phyloP scores from a whole-genome alignment of 148 eudicot species.

The Spergularia bocconei region DNA sequence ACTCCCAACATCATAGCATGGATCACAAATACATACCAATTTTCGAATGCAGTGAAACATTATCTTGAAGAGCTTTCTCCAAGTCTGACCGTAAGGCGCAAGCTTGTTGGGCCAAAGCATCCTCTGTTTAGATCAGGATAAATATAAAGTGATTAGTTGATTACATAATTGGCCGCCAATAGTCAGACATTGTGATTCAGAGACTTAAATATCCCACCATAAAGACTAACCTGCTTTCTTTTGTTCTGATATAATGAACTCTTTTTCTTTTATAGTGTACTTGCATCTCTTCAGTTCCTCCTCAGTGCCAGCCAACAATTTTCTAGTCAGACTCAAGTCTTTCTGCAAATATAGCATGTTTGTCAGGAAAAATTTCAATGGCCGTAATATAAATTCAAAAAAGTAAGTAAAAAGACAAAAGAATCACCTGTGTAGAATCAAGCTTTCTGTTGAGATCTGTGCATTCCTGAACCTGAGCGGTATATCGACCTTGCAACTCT shows the following conservation, averaged over 20 bases:
- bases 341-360: conserved; percentile 25
- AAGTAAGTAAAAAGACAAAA: background rate
- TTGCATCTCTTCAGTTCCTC: conserved; percentile 41
- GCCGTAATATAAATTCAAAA: background rate
- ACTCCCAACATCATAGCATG: background rate
- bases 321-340: conserved; percentile 35
- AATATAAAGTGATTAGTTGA: background rate
- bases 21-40: conserved; percentile 43
- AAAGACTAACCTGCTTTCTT: conserved; percentile 37
- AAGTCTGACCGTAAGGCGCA: conserved; percentile 65
- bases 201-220: background rate
- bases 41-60: conserved; percentile 55
- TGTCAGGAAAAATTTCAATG: background rate
- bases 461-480: conserved; percentile 50
- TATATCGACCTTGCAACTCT: conserved; percentile 56
- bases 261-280: conserved; percentile 39
- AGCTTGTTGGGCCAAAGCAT: conserved; percentile 79
- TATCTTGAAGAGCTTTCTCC: conserved; percentile 79
- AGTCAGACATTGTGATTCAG: background rate
- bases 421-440: conserved; percentile 40
- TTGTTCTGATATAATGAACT: conserved; percentile 38
- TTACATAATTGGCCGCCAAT: background rate
- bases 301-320: conserved; percentile 39
- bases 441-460: conserved; percentile 49
- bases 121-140: conserved; percentile 43